These are phyloP conservation scores for Fusarium algeriense DNA, from an alignment of 2,329 filamentous ascomycete species.

Conservation along the genomic window DNA sequence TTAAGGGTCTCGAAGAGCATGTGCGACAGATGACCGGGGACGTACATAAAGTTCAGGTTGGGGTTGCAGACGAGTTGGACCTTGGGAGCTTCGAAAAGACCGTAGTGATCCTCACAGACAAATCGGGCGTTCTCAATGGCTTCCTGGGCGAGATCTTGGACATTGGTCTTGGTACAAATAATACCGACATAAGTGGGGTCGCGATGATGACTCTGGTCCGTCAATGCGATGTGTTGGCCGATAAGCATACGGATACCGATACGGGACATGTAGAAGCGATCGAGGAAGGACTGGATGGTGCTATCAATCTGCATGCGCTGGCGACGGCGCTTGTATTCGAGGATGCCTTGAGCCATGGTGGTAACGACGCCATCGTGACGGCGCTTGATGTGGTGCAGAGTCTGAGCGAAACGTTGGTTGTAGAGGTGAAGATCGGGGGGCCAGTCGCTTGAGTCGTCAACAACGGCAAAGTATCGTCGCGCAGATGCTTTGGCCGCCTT, in stretches of 20 bases:
- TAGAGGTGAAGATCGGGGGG: slow-evolving; percentile 94
- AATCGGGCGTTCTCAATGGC: slow-evolving; percentile 99
- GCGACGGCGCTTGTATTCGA: slow-evolving; percentile 96
- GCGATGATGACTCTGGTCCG: slow-evolving; percentile 88
- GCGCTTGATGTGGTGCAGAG: slow-evolving; percentile 92
- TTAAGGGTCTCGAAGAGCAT: slow-evolving; percentile 99
- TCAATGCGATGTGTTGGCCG: slow-evolving; percentile 96
- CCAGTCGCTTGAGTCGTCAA: slow-evolving; percentile 91
- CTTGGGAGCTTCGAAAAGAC: slow-evolving; percentile 95
- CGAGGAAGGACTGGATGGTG: slow-evolving; percentile 96
- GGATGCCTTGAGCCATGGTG: slow-evolving; percentile 96
- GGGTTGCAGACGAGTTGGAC: slow-evolving; percentile 96
- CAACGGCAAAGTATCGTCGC: slow-evolving; percentile 85
- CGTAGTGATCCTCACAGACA: slow-evolving; percentile 98
- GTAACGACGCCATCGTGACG: slow-evolving; percentile 97
- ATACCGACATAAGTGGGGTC: slow-evolving; percentile 98
- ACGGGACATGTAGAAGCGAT: slow-evolving; percentile 99
- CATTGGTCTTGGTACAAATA: slow-evolving; percentile 98
- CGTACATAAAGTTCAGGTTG: slow-evolving; percentile 98
- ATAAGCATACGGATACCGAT: slow-evolving; percentile 99
- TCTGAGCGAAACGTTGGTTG: slow-evolving; percentile 90
- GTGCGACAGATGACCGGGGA: slow-evolving; percentile 97
- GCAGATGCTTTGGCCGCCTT: slow-evolving; percentile 62
- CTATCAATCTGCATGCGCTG: slow-evolving; percentile 99
- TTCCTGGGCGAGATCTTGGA: slow-evolving; percentile 92